A percentile compares a stretch with the other conserved stretches of the same genome.
phyloP scores from a whole-genome alignment of 139 green algal species.

The Chara braunii region DNA sequence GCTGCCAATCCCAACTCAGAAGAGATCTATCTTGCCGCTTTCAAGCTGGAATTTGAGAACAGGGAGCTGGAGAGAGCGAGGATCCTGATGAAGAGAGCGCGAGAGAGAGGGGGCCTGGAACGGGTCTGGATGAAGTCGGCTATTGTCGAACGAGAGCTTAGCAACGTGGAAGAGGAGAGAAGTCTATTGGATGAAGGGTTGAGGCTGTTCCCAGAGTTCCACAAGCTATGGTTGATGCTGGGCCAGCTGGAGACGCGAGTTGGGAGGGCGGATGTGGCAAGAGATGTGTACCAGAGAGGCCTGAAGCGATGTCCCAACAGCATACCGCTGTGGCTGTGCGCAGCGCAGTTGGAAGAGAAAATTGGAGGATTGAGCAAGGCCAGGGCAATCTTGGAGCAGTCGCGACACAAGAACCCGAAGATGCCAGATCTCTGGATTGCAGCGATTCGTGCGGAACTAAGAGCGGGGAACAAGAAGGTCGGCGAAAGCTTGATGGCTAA shows the following conservation, averaged over 20 bases:
- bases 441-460: conserved; percentile 72
- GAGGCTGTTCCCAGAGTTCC: conserved; percentile 63
- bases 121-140: conserved; percentile 97
- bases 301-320: conserved; percentile 29
- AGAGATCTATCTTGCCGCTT: conserved; percentile 93
- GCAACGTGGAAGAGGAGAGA: conserved; percentile 54
- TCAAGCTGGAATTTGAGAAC: conserved; percentile 99
- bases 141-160: conserved; percentile 82
- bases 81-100: conserved; percentile 60
- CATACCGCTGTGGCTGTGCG: conserved; percentile 40
- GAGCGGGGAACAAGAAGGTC: conserved; percentile 43
- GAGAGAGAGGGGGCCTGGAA: conserved; percentile 55
- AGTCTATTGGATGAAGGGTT: conserved; percentile 63
- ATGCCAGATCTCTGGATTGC: conserved; percentile 81
- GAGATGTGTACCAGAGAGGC: conserved; percentile 47
- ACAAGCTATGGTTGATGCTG: conserved; percentile 91
- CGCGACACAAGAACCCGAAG: conserved; percentile 72
- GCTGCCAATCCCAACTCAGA: conserved; percentile 80
- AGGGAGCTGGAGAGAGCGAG: conserved; percentile 67
- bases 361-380: conserved; percentile 58
- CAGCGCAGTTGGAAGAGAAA: conserved; percentile 65
- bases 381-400: conserved; percentile 67
- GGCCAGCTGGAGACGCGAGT: conserved; percentile 78
- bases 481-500: conserved; percentile 83
- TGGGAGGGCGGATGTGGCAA: conserved; percentile 30